Percentiles rank a stretch among this genome's conserved stretches.
These are phyloP conservation scores for Fusarium sp. DNA, from an alignment of 2,329 filamentous ascomycete species.

Conservation along the genomic window DNA sequence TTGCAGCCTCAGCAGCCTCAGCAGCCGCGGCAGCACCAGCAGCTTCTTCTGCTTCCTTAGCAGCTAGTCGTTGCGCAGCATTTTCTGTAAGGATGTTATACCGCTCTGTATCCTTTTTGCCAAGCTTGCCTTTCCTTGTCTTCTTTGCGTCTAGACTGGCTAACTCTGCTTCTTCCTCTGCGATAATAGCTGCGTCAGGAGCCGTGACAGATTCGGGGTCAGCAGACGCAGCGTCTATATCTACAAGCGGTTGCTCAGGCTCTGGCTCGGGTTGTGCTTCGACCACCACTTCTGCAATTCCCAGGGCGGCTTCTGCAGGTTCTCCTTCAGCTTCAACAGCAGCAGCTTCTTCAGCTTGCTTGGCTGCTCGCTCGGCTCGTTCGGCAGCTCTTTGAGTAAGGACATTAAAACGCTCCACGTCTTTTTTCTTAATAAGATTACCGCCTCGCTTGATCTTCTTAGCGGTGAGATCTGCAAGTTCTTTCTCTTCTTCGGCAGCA, in stretches of 20 bases:
- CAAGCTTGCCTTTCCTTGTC: slow-evolving; percentile 37
- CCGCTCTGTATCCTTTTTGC: slow-evolving; percentile 39
- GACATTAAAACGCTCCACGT: slow-evolving; percentile 36
- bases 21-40: slow-evolving; percentile 40
- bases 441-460: slow-evolving; percentile 42
- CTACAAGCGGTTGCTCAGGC: slow-evolving; percentile 7
- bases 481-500: slow-evolving; percentile 45
- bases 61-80: slow-evolving; percentile 29
- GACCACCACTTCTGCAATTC: slow-evolving; percentile 25
- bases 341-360: slow-evolving; percentile 46
- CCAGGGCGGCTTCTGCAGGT: slow-evolving; percentile 21
- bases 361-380: slow-evolving; percentile 46
- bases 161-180: slow-evolving; percentile 39
- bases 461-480: slow-evolving; percentile 35
- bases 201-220: slow-evolving; percentile 16
- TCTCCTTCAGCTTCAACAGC: slow-evolving; percentile 8
- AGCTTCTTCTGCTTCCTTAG: slow-evolving; percentile 36
- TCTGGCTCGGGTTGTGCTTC: slow-evolving; percentile 28
- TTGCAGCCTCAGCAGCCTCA: slow-evolving; percentile 36
- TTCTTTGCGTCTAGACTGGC: slow-evolving; percentile 40
- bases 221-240: slow-evolving; percentile 15
- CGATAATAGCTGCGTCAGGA: slow-evolving; percentile 32
- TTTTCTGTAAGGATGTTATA: slow-evolving; percentile 37
- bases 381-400: slow-evolving; percentile 30
- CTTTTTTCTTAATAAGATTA: slow-evolving; percentile 41